These are phyloP conservation scores for Penicillium waksmanii DNA, from an alignment of 495 filamentous ascomycete genomes.

Conservation along the genomic window DNA sequence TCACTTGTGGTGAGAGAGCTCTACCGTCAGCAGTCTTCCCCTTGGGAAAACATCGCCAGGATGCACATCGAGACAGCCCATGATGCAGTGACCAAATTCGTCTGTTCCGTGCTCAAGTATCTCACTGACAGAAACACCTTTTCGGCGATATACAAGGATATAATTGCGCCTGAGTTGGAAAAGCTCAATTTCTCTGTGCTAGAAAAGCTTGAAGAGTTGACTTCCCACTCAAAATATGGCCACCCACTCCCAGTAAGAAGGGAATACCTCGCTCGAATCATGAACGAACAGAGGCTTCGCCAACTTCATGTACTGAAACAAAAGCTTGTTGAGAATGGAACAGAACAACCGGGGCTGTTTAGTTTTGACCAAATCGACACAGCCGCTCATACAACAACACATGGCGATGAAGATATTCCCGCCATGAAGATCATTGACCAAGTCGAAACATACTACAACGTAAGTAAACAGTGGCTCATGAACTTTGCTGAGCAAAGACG, in stretches of 20 bases:
- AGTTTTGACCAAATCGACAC: no score
- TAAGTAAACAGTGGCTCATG: slow-evolving; percentile 18
- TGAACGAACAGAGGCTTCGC: slow-evolving; percentile 13
- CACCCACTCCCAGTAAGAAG: slow-evolving; percentile 49
- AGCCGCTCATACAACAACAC: no score
- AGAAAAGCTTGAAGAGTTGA: slow-evolving; percentile 47
- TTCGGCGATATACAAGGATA: slow-evolving; percentile 23
- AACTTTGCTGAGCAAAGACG: background rate
- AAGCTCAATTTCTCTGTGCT: slow-evolving; percentile 36
- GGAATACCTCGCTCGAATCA: slow-evolving; percentile 37
- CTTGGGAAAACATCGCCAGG: slow-evolving; percentile 39
- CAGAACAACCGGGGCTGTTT: no score
- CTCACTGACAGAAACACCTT: slow-evolving; percentile 37
- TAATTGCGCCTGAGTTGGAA: slow-evolving; percentile 33
- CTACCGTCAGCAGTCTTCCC: slow-evolving; percentile 46
- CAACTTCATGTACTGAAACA: no score
- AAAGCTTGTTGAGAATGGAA: no score
- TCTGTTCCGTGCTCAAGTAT: slow-evolving; percentile 28
- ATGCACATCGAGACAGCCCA: slow-evolving; percentile 28
- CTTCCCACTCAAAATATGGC: slow-evolving; percentile 43
- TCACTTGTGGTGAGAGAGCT: slow-evolving; percentile 45
- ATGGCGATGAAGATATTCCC: slow-evolving; percentile 11
- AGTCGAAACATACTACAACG: slow-evolving; percentile 43
- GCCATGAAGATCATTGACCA: slow-evolving; percentile 34
- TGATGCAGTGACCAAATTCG: slow-evolving; percentile 31